These are phyloP conservation scores for Colletotrichum lupini DNA, from an alignment of 2,329 filamentous ascomycete species.

Conservation along the genomic window DNA sequence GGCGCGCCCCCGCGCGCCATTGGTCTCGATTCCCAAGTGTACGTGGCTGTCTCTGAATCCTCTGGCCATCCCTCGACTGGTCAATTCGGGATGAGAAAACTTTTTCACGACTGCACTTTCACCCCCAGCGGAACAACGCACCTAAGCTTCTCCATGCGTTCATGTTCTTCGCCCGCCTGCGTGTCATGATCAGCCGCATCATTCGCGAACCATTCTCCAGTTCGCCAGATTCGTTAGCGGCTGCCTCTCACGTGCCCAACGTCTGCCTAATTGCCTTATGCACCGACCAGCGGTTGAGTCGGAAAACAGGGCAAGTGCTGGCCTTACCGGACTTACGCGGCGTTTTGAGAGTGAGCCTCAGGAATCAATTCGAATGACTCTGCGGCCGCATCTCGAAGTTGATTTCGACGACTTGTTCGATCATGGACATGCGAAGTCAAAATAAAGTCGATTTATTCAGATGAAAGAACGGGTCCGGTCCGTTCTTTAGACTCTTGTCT, in stretches of 20 bases:
- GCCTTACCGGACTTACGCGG: too few relatives aligned
- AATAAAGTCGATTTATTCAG: not conserved
- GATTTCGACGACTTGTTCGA: too few relatives aligned
- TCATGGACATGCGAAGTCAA: not conserved
- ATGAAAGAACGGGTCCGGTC: not conserved
- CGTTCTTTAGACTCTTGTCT: not conserved
- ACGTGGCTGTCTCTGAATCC: not conserved
- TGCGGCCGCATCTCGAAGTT: too few relatives aligned
- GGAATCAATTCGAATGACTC: too few relatives aligned
- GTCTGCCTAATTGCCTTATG: not conserved
- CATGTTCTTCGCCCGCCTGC: not conserved
- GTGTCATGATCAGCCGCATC: not conserved
- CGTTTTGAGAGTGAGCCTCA: too few relatives aligned
- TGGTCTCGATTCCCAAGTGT: not conserved
- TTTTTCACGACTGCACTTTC: not conserved
- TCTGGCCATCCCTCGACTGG: not conserved
- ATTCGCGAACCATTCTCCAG: not conserved
- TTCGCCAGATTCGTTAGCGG: not conserved
- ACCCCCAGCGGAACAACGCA: too few relatives aligned
- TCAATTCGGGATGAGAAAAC: not conserved
- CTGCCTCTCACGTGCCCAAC: not conserved
- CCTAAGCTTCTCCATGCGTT: not conserved
- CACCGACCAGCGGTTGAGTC: not conserved
- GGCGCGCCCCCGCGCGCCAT: too few relatives aligned
- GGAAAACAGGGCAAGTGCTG: rapidly evolving